A percentile compares a stretch with the other conserved stretches of the same genome.
Evolutionary conservation across 768 basidiomycete genomes (phyloP).

Genomic region (Boletus rufocinnamomeus): DNA sequence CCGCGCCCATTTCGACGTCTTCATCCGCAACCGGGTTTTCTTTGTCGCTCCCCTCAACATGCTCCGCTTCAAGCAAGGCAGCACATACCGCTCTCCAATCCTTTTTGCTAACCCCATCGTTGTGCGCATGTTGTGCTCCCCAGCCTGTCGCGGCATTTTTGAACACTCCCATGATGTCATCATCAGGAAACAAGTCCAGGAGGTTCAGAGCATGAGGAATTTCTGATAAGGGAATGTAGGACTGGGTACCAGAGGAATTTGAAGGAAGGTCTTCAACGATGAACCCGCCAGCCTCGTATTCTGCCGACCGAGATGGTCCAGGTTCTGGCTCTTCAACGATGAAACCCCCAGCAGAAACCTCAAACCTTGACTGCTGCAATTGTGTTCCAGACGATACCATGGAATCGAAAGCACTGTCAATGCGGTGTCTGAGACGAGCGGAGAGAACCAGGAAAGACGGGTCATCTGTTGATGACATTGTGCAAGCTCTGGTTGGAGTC

Average conservation of each 20-base stretch:
- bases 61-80: slow-evolving; percentile 58
- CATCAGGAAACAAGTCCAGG: slow-evolving; percentile 69
- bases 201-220: slow-evolving; percentile 63
- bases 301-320: slow-evolving; percentile 8
- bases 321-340: slow-evolving; percentile 28
- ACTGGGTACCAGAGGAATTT: slow-evolving; percentile 5
- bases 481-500: background rate
- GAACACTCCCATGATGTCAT: slow-evolving; percentile 73
- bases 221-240: slow-evolving; percentile 52
- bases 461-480: slow-evolving; percentile 26
- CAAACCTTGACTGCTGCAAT: slow-evolving; percentile 5
- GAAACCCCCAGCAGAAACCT: slow-evolving; percentile 36
- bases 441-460: slow-evolving; percentile 46
- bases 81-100: slow-evolving; percentile 85
- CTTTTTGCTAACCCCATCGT: slow-evolving; percentile 52
- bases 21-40: slow-evolving; percentile 15
- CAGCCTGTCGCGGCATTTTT: slow-evolving; percentile 76
- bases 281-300: slow-evolving; percentile 34
- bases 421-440: slow-evolving; percentile 41
- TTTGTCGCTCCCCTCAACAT: slow-evolving; percentile 27
- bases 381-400: slow-evolving; percentile 13
- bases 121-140: slow-evolving; percentile 40
- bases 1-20: slow-evolving; percentile 21
- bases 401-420: slow-evolving; percentile 55
- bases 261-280: slow-evolving; percentile 27